These are phyloP conservation scores for Aureobasidium lini DNA, from an alignment of 2,329 filamentous ascomycete genomes.

Conservation along the genomic window DNA sequence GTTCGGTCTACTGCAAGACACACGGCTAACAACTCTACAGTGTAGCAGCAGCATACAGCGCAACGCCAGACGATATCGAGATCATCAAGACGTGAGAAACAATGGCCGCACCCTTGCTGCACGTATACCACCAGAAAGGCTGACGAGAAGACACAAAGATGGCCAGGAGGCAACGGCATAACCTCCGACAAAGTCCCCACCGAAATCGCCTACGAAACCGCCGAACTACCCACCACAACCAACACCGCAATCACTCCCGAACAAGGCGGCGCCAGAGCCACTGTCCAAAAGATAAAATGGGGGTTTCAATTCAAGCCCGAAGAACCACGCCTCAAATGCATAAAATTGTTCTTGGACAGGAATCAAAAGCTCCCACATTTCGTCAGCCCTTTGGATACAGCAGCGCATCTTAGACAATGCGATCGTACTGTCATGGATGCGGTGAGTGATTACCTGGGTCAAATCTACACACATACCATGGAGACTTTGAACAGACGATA, in stretches of 20 bases:
- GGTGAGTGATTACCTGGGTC: constrained; percentile 70
- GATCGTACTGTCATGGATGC: constrained; percentile 73
- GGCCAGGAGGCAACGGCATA: constrained; percentile 78
- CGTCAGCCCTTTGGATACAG: constrained; percentile 63
- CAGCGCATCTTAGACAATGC: constrained; percentile 64
- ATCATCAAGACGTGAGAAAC: constrained; percentile 60
- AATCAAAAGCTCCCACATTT: constrained; percentile 77
- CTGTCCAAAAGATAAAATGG: constrained; percentile 51
- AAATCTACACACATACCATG: constrained; percentile 71
- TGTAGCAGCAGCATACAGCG: constrained; percentile 56
- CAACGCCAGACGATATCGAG: constrained; percentile 68
- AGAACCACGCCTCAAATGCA: constrained; percentile 68
- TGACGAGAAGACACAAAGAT: constrained; percentile 32
- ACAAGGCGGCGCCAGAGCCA: constrained; percentile 16
- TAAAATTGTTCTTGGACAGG: constrained; percentile 77
- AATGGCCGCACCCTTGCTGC: background rate
- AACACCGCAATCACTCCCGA: constrained; percentile 1
- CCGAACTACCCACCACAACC: background rate
- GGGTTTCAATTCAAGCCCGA: constrained; percentile 78
- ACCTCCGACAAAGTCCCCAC: constrained; percentile 82
- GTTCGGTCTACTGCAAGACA: background rate
- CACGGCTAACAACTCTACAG: constrained; percentile 30
- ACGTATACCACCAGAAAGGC: background rate
- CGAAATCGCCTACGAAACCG: constrained; percentile 54
- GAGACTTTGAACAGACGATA: constrained; percentile 67